Conservation (phyloP, 2,329 filamentous ascomycete genomes). For the Tolypocladium ovalisporum region DNA sequence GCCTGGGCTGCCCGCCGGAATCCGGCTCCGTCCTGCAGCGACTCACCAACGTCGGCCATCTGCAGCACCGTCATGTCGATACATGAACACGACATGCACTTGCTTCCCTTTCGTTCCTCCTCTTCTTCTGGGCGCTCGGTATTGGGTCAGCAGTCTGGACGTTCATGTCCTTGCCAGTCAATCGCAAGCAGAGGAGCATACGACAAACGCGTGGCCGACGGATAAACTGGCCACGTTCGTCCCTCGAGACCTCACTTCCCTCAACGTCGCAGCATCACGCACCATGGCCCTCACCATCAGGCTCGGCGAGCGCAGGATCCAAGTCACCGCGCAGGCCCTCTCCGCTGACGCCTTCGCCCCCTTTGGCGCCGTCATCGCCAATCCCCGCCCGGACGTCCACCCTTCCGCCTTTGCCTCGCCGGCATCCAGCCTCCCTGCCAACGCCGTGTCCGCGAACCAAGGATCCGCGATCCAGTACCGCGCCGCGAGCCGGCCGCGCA, state of each 20-base stretch:
- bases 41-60: background rate
- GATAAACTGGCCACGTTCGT: too few relatives aligned
- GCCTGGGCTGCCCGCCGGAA: background rate
- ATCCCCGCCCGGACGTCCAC: constrained; percentile 50
- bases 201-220: too few relatives aligned
- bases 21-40: background rate
- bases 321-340: constrained; percentile 52
- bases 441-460: constrained; percentile 63
- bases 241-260: background rate
- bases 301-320: constrained; percentile 11
- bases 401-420: constrained; percentile 34
- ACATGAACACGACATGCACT: background rate
- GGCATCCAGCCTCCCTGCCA: constrained; percentile 24
- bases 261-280: background rate
- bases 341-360: constrained; percentile 57
- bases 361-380: constrained; percentile 76
- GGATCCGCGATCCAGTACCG: constrained; percentile 80
- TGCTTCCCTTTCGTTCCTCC: background rate
- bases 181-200: too few relatives aligned
- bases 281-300: constrained; percentile 15
- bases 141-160: too few relatives aligned
- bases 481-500: constrained; percentile 60
- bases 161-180: too few relatives aligned
- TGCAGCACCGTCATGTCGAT: background rate
- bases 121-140: background rate